Percentiles rank a stretch among this genome's conserved stretches.
Evolutionary conservation across 345 rosid genomes (phyloP).

Genomic region (Mangifera indica): DNA sequence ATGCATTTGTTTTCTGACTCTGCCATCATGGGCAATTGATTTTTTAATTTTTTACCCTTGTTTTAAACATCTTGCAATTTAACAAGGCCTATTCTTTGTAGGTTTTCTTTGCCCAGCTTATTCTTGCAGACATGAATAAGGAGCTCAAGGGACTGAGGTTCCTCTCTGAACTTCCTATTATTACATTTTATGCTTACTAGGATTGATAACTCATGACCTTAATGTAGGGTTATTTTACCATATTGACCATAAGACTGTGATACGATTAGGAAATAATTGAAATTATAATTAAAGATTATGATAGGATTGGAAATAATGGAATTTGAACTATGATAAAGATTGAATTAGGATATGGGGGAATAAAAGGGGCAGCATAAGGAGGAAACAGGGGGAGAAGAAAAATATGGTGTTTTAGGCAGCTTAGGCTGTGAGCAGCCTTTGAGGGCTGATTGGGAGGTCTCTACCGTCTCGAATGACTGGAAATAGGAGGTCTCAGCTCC

Average conservation of each 20-base stretch:
- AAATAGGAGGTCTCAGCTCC: too few relatives aligned
- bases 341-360: too few relatives aligned
- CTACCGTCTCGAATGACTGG: too few relatives aligned
- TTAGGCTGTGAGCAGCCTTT: too few relatives aligned
- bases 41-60: background rate
- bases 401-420: too few relatives aligned
- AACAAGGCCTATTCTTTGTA: conserved; percentile 37
- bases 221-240: background rate
- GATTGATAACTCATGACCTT: background rate
- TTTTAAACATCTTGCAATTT: conserved; percentile 17
- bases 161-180: conserved; percentile 14
- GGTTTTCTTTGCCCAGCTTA: conserved; percentile 96
- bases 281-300: too few relatives aligned
- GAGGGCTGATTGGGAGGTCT: too few relatives aligned
- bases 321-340: too few relatives aligned
- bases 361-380: too few relatives aligned
- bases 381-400: too few relatives aligned
- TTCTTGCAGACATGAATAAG: conserved; percentile 91
- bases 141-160: conserved; percentile 96
- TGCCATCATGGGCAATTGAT: conserved; percentile 7
- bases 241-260: background rate
- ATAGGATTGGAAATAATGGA: too few relatives aligned
- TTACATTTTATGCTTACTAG: background rate
- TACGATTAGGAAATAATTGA: too few relatives aligned
- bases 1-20: conserved; percentile 5